Percentiles rank a stretch among this genome's conserved stretches.
These are phyloP conservation scores for Vanrija sp. DNA, from an alignment of 1,284 basidiomycete genomes.

Conservation along the genomic window DNA sequence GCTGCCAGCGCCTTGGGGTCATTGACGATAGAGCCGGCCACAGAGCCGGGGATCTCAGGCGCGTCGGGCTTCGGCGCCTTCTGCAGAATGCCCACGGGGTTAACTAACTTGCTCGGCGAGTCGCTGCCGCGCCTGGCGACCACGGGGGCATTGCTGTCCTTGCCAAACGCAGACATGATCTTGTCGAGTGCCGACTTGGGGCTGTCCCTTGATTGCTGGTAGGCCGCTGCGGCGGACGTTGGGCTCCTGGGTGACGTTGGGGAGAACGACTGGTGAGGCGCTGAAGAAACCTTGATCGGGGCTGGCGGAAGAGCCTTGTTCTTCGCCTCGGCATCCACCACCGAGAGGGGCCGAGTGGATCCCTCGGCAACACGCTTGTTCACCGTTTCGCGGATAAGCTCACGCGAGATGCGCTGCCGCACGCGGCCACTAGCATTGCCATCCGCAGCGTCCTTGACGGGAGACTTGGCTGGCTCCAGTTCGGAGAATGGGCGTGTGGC, in stretches of 20 bases:
- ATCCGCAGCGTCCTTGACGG: constrained; percentile 1
- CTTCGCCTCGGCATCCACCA: constrained; percentile 5
- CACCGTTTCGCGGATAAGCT: constrained; percentile 45
- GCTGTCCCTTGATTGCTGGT: constrained; percentile 14
- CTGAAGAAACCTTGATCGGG: background rate
- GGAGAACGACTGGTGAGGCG: background rate
- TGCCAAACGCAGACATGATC: constrained; percentile 20
- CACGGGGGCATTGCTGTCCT: background rate
- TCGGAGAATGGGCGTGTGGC: no score
- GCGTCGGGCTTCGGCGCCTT: background rate
- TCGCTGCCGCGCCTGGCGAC: background rate
- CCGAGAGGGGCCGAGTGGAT: constrained; percentile 7
- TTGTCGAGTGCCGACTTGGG: constrained; percentile 43
- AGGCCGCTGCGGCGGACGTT: background rate
- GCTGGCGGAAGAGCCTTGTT: constrained; percentile 24
- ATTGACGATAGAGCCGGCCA: constrained; percentile 10
- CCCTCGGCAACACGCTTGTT: constrained; percentile 40
- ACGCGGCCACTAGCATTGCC: constrained; percentile 29
- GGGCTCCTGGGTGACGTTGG: background rate
- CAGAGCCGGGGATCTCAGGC: background rate
- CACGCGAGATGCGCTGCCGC: constrained; percentile 47
- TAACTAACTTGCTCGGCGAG: constrained; percentile 8
- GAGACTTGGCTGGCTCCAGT: no score
- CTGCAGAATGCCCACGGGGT: constrained; percentile 11
- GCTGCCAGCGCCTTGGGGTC: background rate